Evolutionary conservation across 805 yeast genomes (phyloP).

Genomic region (Hanseniaspora jakobsenii): DNA sequence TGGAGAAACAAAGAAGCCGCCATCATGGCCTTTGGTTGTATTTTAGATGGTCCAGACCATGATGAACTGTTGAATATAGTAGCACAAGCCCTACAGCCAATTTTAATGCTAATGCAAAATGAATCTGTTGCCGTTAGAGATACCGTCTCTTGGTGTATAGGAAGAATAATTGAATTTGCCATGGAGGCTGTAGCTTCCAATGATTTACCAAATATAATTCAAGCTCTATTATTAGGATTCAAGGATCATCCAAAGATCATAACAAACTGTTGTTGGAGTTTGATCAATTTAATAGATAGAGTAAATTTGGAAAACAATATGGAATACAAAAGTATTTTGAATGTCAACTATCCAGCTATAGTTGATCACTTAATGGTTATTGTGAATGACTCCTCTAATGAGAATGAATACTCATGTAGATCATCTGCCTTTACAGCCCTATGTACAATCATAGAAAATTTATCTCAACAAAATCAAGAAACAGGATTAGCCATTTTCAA

Average conservation of each 20-base stretch:
- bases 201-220: conserved; percentile 53
- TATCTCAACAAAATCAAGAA: conserved; percentile 58
- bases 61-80: conserved; percentile 55
- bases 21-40: conserved; percentile 97
- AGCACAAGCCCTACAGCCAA: conserved; percentile 72
- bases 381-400: conserved; percentile 25
- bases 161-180: conserved; percentile 83
- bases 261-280: conserved; percentile 96
- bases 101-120: conserved; percentile 63
- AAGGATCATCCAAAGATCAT: conserved; percentile 85
- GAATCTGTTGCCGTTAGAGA: conserved; percentile 76
- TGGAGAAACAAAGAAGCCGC: conserved; percentile 96
- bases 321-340: conserved; percentile 36
- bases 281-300: conserved; percentile 78
- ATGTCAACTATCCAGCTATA: conserved; percentile 12
- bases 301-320: conserved; percentile 33
- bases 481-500: conserved; percentile 61
- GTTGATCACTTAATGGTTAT: conserved; percentile 15
- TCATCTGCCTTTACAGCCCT: conserved; percentile 96
- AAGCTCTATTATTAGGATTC: conserved; percentile 68
- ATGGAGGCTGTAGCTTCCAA: conserved; percentile 61
- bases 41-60: conserved; percentile 84
- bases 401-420: conserved; percentile 77
- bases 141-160: conserved; percentile 97
- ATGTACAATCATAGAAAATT: conserved; percentile 63